Base-by-base conservation (phyloP, 73 alveolate genomes). In the Paraurostyla sp. region DNA sequence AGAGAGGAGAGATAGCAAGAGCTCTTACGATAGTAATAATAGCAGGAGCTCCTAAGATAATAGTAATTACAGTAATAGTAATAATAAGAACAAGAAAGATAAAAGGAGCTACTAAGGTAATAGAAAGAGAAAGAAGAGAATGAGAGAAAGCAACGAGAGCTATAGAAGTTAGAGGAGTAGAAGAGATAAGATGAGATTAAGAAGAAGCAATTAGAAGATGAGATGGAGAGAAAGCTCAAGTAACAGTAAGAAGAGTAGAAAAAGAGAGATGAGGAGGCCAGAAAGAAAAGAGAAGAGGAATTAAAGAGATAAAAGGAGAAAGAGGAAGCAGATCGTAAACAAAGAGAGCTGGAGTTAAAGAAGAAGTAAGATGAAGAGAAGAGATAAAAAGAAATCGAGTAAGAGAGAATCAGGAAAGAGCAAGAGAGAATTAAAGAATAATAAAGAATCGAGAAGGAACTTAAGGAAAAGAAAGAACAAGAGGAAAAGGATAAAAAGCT, bases 1-100 rank as follows among this genome's bases (percentile, higher is more conserved):
- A 52, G 41, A 51, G 78, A 76, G 22, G 58, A n/a, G n/a, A n/a
- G n/a, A n/a, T n/a, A n/a, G n/a, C 51, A 7, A 46, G 57, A 46
- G 57, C 57, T 46, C 18, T 13, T 15, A 46, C 18, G 13, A 18
- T 15, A 46, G 57, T 46, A 46, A 46, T 15, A 18, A 46, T 13
- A 46, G 57, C 23, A 46, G 13, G 13, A 46, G 57, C 23, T 15
- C 23, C 57, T 46, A 46, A 46, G 18, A 46, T 46, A 46, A 46
- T 15, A 46, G 57, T 46, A 46, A 46, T 13, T 15, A 46, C 18
- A 46, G 57, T 13, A 46, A 46, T 18, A 15, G 57, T 15, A 46
- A 46, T 15, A 46, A 46, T 46, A 46, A 46, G 86, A 73, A 50
- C 59, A 23, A 46, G 86, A 73, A 73, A 41, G 71, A 11, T 45